Base-by-base conservation (phyloP, 2,329 filamentous ascomycete species). In the Xylaria sp. region DNA sequence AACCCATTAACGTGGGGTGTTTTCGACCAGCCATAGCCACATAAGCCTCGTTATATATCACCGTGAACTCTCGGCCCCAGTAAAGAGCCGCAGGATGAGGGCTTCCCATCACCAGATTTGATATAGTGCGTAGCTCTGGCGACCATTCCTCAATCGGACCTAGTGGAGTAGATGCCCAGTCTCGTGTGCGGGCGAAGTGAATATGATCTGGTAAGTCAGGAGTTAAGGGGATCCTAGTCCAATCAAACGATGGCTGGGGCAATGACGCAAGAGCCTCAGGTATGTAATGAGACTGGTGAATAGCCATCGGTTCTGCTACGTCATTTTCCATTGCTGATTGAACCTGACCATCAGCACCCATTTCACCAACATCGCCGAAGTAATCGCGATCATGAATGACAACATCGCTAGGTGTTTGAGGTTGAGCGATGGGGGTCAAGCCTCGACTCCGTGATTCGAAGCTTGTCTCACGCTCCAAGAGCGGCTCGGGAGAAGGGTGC, bases 41-140 rank as follows among this genome's bases (percentile, higher is more conserved):
- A 70, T 90, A 90, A 1, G 88, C 86, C 72, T 91, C 88, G 68
- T 91, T 91, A 74, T 91, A 91, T 35, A 91, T 88, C 8, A 85
- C 83, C 17, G 88, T 84, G 38, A 86, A 79, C 40, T 93, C 87
- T 2, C 82, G 80, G 0, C 91, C 91, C 91, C 91, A 94, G 73
- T 93, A 94, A 81, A 93, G 86, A 7, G 89, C 88, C 4, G 88
- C 86, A 1, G 90, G 89, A 70, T 92, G 87, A 10, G 90, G 90
- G 60, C 86, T 90, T 13, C 85, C 89, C 90, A 95, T 93, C 68
- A 96, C 87, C 43, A 94, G 77, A 73, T 93, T 94, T 51, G 90
- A 89, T 87, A 93, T 91, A 64, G 87, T 85, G 55, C 92, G 84
- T 49, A 95, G 77, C 68, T 93, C 90, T 29, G 85, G 78, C 1